Percentiles rank a stretch among this genome's conserved stretches.
These are phyloP conservation scores for Rehmannia glutinosa DNA, from an alignment of 257 asterid genomes.

Conservation along the genomic window DNA sequence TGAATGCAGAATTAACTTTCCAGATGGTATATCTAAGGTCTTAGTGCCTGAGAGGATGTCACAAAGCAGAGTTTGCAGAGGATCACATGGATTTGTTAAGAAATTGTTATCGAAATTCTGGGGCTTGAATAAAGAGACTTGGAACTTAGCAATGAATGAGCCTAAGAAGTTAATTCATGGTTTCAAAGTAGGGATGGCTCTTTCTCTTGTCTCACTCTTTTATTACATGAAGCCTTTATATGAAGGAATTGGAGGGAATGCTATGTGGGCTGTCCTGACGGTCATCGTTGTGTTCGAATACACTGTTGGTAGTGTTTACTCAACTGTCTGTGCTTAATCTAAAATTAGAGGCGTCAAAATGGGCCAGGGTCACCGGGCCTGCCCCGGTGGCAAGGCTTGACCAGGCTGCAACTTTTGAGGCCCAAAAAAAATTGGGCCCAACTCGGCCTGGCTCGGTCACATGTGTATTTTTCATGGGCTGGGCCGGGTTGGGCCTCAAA, in stretches of 20 bases:
- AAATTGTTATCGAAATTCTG: slow-evolving; percentile 13
- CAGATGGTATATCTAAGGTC: slow-evolving; percentile 34
- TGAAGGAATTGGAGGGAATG: slow-evolving; percentile 71
- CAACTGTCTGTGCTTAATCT: background rate
- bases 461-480: too few species aligned
- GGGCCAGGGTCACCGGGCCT: too few species aligned
- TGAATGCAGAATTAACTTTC: slow-evolving; percentile 56
- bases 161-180: slow-evolving; percentile 56
- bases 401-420: too few species aligned
- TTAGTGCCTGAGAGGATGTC: slow-evolving; percentile 22
- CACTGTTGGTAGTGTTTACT: slow-evolving; percentile 50
- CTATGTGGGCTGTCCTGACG: slow-evolving; percentile 84
- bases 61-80: background rate
- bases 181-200: slow-evolving; percentile 65
- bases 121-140: slow-evolving; percentile 36
- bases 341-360: too few species aligned
- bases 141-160: slow-evolving; percentile 40
- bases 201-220: slow-evolving; percentile 51
- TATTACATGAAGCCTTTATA: slow-evolving; percentile 71
- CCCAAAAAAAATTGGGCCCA: too few species aligned
- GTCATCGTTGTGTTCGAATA: slow-evolving; percentile 64
- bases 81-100: slow-evolving; percentile 12
- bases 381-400: too few species aligned
- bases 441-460: too few species aligned
- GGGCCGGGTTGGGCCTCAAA: too few species aligned